phyloP scores from a whole-genome alignment of 163 green algal genomes.

The Chlorella variabilis region DNA sequence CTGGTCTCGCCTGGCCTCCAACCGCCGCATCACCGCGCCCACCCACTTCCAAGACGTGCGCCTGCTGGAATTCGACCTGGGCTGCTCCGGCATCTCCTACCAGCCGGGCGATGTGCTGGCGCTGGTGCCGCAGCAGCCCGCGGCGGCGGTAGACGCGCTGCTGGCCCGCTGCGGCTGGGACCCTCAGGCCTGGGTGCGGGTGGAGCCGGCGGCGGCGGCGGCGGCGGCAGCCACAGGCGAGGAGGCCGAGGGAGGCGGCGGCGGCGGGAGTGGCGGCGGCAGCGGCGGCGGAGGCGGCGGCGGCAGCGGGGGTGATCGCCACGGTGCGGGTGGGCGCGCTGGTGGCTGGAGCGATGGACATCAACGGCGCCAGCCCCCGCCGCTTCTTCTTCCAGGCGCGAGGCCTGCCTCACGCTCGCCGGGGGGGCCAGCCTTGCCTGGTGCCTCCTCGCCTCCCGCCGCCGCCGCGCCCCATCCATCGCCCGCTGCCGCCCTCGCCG shows the following conservation, averaged over 20 bases:
- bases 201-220: conserved; percentile 36
- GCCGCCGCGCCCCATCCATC: too few species aligned
- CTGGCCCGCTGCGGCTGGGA: conserved; percentile 61
- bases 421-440: too few species aligned
- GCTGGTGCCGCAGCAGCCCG: conserved; percentile 67
- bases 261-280: neutral
- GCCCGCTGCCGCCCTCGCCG: too few species aligned
- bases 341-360: conserved; percentile 83
- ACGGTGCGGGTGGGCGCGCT: conserved; percentile 53
- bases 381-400: conserved; percentile 90
- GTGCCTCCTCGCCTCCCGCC: too few species aligned
- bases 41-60: conserved; percentile 90
- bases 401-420: neutral
- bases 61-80: conserved; percentile 83
- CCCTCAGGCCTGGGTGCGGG: conserved; percentile 50
- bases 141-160: conserved; percentile 63
- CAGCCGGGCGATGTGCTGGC: conserved; percentile 76
- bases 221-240: neutral
- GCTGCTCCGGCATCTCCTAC: conserved; percentile 53
- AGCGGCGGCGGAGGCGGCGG: neutral
- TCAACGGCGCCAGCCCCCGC: conserved; percentile 80
- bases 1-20: conserved; percentile 67
- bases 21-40: conserved; percentile 75
- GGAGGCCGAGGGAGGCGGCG: neutral
- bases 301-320: neutral